Base-by-base conservation (phyloP, 768 basidiomycete genomes). In the Agaricus blazei region DNA sequence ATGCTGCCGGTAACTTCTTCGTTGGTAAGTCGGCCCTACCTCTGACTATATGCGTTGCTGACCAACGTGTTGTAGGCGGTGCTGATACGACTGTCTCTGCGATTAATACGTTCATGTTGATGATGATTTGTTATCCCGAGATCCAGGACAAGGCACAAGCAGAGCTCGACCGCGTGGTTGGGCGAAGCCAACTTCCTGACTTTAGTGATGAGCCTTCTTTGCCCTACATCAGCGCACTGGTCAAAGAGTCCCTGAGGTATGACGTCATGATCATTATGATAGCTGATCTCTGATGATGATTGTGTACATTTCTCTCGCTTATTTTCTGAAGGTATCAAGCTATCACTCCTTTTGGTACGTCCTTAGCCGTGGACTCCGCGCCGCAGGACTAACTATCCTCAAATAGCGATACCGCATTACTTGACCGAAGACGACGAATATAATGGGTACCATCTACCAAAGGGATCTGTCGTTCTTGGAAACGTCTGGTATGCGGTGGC, bases 161-260 rank as follows among this genome's bases (percentile, higher is more conserved):
- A 34, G 63, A 71, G 48, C 56, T 71, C 31, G 69, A 71, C 48
- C 51, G 59, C 1, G 59, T 65, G 4, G n/a, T 65, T 12, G 64
- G 63, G 1, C 44, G 44, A 34, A 48, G 57, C 24, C 53, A 54
- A 6, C 58, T 66, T 15, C 65, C 65, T 28, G 59, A 59, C 34
- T 65, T 64, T 34, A 56, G 24, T n/a, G 61, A 66, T 49, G 58
- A 59, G 42, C 44, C 34, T 15, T 56, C 59, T 9, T 48, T 63
- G 14, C 64, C 64, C 3, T 66, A 67, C 29, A 47, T 60, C 42
- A 44, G 50, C 31, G 65, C 64, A 1, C 53, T 65, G 11, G 58
- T 64, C 15, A 63, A 63, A 41, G 65, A 66, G 43, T 57, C 59
- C 4, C 46, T 65, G 7, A 56, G 61, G 61, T 62, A 50, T 55